These are phyloP conservation scores for Populus hybrid DNA, from an alignment of 441 rosid species.

Conservation along the genomic window DNA sequence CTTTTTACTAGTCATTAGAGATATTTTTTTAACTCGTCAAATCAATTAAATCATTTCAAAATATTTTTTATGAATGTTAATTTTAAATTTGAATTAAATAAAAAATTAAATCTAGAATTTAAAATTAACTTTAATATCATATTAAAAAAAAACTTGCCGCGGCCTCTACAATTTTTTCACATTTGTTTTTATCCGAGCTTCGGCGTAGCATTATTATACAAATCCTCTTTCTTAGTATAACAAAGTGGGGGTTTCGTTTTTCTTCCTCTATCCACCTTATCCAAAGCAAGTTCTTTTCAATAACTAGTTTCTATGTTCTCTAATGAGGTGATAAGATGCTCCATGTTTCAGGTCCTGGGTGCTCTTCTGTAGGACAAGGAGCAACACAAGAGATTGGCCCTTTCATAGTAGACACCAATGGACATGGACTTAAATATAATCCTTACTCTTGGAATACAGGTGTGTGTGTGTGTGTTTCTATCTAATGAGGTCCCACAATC, in stretches of 20 bases:
- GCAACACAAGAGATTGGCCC: conserved; percentile 97
- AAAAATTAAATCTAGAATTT: no score
- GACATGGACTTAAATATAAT: conserved; percentile 49
- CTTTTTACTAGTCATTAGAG: no score
- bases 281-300: conserved; percentile 11
- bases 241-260: neutral
- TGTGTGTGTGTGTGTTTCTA: conserved; percentile 4
- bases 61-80: no score
- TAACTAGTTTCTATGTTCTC: conserved; percentile 28
- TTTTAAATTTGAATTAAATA: no score
- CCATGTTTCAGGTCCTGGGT: conserved; percentile 77
- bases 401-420: conserved; percentile 63
- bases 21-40: no score
- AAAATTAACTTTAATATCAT: no score
- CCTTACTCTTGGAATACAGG: conserved; percentile 78
- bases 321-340: conserved; percentile 42
- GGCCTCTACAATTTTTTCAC: no score
- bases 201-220: neutral
- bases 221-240: conserved; percentile 10
- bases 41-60: no score
- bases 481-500: neutral
- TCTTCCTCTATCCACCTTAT: conserved; percentile 11
- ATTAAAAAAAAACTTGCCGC: no score
- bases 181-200: no score
- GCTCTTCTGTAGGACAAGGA: conserved; percentile 93